Percentiles rank a stretch among this genome's conserved stretches.
phyloP scores from a whole-genome alignment of 768 basidiomycete species.

The Boletus subparvulus region DNA sequence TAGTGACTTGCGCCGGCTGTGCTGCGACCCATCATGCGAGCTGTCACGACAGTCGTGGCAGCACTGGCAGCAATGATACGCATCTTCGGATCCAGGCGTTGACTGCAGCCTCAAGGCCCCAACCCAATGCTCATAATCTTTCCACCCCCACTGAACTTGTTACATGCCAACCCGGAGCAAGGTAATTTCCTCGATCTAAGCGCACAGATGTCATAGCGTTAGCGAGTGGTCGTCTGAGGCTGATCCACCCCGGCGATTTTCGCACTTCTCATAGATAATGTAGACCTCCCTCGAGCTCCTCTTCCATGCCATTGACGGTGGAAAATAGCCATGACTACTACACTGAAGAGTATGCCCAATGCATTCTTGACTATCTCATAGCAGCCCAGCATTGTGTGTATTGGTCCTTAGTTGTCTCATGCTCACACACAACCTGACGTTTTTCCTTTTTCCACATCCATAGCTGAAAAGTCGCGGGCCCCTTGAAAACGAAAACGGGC shows the following conservation, averaged over 20 bases:
- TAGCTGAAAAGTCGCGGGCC: slow-evolving; percentile 18
- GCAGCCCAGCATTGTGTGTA: slow-evolving; percentile 71
- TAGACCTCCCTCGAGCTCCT: slow-evolving; percentile 85
- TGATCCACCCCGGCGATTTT: not conserved
- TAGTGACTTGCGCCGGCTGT: no score
- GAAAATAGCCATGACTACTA: slow-evolving; percentile 84
- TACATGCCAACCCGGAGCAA: not conserved
- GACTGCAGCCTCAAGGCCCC: not conserved
- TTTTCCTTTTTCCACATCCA: not conserved
- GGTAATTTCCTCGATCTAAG: slow-evolving; percentile 13
- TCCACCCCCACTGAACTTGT: not conserved
- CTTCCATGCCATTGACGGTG: slow-evolving; percentile 80
- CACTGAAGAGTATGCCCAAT: slow-evolving; percentile 86
- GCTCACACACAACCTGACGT: not conserved
- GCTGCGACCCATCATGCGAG: slow-evolving; percentile 10
- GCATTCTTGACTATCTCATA: slow-evolving; percentile 97
- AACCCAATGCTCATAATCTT: not conserved
- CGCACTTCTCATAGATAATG: not conserved
- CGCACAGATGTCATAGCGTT: no score
- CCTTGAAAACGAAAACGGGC: slow-evolving; percentile 19
- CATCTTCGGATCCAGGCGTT: slow-evolving; percentile 10
- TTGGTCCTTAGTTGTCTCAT: not conserved
- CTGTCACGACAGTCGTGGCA: no score
- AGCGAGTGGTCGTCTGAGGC: not conserved
- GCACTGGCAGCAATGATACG: no score